Evolutionary conservation across 805 yeast genomes (phyloP), one percentile per base, ranked within the genome.

Genomic region (Lachancea fermentati): DNA sequence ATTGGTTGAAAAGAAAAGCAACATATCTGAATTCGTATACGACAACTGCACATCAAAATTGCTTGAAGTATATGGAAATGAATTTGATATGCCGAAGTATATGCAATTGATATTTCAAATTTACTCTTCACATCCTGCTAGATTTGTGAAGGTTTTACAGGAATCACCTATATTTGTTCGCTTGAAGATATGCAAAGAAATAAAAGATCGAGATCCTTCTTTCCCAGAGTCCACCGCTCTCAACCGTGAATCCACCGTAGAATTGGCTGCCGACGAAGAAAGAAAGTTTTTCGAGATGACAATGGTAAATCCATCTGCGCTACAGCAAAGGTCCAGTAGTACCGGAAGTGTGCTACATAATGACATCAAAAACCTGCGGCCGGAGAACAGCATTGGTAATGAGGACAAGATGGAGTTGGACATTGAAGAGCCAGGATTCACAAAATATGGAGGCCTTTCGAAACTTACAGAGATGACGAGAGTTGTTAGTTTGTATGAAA

Each of bases 381-480:
- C 26, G 9, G 13, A 28, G 9, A 31, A 26, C n/a, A 31, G 31
- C 30, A 30, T 25, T 13, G 13, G 17, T 15, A n/a, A n/a, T 15
- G 15, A 25, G 14, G 14, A 8, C 4, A 25, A 19, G 29, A 11
- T 19, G 2, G 37, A 18, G 16, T 5, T 13, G 5, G 26, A 29
- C 16, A 17, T 13, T 4, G 41, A 38, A 6, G 37, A 13, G 12
- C 36, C 32, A 19, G 46, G 46, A 3, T 43, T 43, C 29, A 43
- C 46, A 8, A 43, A 38, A 14, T 43, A 33, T 30, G 43, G 43
- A 3, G 46, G 43, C 7, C 36, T 39, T 4, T 32, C 47, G 16
- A 52, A 44, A 34, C 30, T 59, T n/a, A 54, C 58, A 7, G 63
- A 59, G 31, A 58, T 60, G 57, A 60, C 65, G 1, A 58, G 58